Base-by-base conservation (phyloP, 805 yeast species). In the Cyberlindnera xishuangbannaensis region DNA sequence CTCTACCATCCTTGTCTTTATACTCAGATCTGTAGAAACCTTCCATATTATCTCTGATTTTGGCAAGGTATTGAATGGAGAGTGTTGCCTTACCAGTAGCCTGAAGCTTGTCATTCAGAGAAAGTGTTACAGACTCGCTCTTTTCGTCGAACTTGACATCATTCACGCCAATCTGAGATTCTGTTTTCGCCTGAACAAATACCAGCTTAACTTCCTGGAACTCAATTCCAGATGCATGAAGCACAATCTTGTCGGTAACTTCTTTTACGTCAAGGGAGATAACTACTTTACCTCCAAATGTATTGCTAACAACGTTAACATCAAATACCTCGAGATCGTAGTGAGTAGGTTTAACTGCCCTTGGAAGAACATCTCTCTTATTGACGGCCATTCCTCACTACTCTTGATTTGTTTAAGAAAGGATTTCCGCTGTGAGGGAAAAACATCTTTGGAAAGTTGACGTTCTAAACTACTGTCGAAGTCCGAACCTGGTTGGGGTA, bases 21-120 rank as follows among this genome's bases (percentile, higher is more conserved):
- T 82, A 82, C 28, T 73, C 65, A 15, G 86, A 79, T 48, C 85
- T 68, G 65, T 82, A 82, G 62, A 82, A 83, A 20, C 90, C 88
- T 33, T 80, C 77, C 90, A 82, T 82, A 50, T 80, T 75, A 48
- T 75, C 76, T 55, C 77, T 78, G 58, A 82, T 69, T 28, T 59
- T 62, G 39, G 84, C 90, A 19, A 65, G 59, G 56, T 71, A 82
- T 25, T 62, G 54, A 39, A 80, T 58, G 35, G 61, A 56, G 41
- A 82, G 57, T 12, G 55, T 47, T 18, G 69, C 72, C 31, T 62
- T 56, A 14, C 47, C 45, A 18, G 43, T 38, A 12, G 66, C 53
- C 10, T 65, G 67, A 15, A 55, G 51, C 19, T 56, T 51, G n/a
- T 60, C 57, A 32, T 62, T 71, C 39, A 88, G 70, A 25, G 62